These are phyloP conservation scores for Pilasporangium apinafurcum DNA, from an alignment of 352 stramenopile genomes.

Conservation along the genomic window DNA sequence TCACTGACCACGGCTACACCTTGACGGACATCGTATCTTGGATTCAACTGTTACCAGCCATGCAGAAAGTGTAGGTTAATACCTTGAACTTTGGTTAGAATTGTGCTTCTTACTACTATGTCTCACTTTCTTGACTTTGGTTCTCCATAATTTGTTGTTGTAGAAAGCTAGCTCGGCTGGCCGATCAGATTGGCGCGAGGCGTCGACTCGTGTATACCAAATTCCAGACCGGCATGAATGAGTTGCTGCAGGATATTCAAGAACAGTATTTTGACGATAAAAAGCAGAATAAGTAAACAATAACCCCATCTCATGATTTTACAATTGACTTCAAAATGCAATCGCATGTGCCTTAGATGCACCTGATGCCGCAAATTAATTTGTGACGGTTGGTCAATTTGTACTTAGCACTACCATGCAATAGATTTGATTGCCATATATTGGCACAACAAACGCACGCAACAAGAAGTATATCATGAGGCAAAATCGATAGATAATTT, in stretches of 20 bases:
- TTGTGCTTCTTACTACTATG: background rate
- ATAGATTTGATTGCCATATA: too few relatives aligned
- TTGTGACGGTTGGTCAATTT: too few relatives aligned
- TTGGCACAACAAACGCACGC: too few relatives aligned
- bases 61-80: constrained; percentile 69
- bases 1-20: constrained; percentile 59
- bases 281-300: constrained; percentile 43
- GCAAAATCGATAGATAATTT: too few relatives aligned
- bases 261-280: constrained; percentile 46
- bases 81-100: background rate
- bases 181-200: constrained; percentile 61
- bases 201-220: constrained; percentile 52
- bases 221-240: constrained; percentile 69
- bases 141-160: background rate
- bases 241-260: constrained; percentile 67
- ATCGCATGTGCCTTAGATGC: too few relatives aligned
- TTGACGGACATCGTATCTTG: constrained; percentile 68
- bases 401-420: too few relatives aligned
- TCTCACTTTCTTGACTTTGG: background rate
- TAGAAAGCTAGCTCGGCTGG: constrained; percentile 79
- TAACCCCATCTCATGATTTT: too few relatives aligned
- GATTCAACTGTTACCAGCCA: constrained; percentile 72
- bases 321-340: too few relatives aligned
- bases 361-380: too few relatives aligned
- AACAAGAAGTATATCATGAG: too few relatives aligned